phyloP scores from a whole-genome alignment of 306 rosid species.

The Cicer yamashitae region DNA sequence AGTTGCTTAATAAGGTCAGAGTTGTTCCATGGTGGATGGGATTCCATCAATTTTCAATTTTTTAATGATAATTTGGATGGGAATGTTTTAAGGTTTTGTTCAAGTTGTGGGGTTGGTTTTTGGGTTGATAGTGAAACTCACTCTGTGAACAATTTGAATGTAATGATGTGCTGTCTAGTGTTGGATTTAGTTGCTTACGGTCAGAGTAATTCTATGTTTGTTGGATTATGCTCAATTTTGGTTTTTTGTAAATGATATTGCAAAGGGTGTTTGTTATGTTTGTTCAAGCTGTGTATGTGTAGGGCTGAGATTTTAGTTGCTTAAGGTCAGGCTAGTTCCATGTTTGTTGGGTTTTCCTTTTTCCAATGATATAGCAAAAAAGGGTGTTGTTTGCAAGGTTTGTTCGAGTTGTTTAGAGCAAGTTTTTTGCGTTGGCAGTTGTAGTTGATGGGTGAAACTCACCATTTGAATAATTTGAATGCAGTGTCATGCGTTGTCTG shows the following conservation, averaged over 20 bases:
- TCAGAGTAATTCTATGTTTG: background rate
- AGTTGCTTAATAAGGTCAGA: conserved; percentile 1
- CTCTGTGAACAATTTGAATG: conserved; percentile 48
- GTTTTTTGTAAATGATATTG: background rate
- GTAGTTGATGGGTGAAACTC: conserved; percentile 37
- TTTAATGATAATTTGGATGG: background rate
- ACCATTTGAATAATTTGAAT: conserved; percentile 47
- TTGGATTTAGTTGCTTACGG: background rate
- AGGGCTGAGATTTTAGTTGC: conserved; percentile 6
- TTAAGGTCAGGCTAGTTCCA: background rate
- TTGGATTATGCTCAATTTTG: conserved; percentile 7
- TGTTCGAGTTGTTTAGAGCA: conserved; percentile 2
- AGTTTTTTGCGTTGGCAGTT: conserved; percentile 22
- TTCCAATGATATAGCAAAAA: background rate
- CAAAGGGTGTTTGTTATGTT: background rate
- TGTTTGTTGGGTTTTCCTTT: background rate
- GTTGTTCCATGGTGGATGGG: background rate
- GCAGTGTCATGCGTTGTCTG: conserved; percentile 81
- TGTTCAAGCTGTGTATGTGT: conserved; percentile 4
- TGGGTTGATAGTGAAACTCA: conserved; percentile 33
- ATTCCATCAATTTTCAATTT: background rate
- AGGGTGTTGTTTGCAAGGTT: background rate
- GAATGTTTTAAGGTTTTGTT: background rate
- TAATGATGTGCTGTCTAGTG: conserved; percentile 55
- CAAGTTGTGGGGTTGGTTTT: conserved; percentile 19